These are phyloP conservation scores for Saccharum officinarum DNA, from an alignment of 176 grass and related monocot species.

Conservation along the genomic window DNA sequence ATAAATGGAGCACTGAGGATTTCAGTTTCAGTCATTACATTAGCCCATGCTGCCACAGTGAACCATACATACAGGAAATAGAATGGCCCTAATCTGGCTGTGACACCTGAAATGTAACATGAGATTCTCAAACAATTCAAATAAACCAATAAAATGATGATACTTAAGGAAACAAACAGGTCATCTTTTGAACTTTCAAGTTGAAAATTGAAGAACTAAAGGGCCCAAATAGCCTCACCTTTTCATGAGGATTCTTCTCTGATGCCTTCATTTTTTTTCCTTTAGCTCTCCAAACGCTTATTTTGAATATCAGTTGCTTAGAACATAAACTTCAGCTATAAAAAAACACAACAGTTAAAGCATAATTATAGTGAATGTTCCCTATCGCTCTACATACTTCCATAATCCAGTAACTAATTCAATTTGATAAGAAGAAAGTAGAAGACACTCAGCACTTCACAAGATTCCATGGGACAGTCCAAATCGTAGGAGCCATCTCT, in stretches of 20 bases:
- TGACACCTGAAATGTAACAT: slow-evolving; percentile 21
- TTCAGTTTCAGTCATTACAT: background rate
- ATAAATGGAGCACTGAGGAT: background rate
- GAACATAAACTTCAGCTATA: slow-evolving; percentile 31
- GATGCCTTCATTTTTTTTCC: background rate
- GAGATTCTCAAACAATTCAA: background rate
- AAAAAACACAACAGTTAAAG: slow-evolving; percentile 24
- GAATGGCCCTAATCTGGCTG: slow-evolving; percentile 10
- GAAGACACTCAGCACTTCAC: slow-evolving; percentile 10
- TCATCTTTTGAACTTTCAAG: background rate
- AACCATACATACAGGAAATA: slow-evolving; percentile 20
- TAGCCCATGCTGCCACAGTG: background rate
- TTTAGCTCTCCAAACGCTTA: background rate
- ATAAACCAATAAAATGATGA: background rate
- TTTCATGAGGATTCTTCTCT: slow-evolving; percentile 15
- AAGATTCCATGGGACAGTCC: slow-evolving; percentile 46
- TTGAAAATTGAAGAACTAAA: slow-evolving; percentile 5
- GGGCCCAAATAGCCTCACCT: background rate
- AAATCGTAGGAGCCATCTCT: slow-evolving; percentile 36
- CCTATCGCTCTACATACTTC: slow-evolving; percentile 3
- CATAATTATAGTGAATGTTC: slow-evolving; percentile 14
- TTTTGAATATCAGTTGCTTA: slow-evolving; percentile 39
- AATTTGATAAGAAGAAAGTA: slow-evolving; percentile 13
- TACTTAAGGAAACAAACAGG: slow-evolving; percentile 7
- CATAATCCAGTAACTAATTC: slow-evolving; percentile 25